A percentile compares a stretch with the other conserved stretches of the same genome.
These are phyloP conservation scores for Diutina mesorugosa DNA, from an alignment of 1,139 yeast species.

Conservation along the genomic window DNA sequence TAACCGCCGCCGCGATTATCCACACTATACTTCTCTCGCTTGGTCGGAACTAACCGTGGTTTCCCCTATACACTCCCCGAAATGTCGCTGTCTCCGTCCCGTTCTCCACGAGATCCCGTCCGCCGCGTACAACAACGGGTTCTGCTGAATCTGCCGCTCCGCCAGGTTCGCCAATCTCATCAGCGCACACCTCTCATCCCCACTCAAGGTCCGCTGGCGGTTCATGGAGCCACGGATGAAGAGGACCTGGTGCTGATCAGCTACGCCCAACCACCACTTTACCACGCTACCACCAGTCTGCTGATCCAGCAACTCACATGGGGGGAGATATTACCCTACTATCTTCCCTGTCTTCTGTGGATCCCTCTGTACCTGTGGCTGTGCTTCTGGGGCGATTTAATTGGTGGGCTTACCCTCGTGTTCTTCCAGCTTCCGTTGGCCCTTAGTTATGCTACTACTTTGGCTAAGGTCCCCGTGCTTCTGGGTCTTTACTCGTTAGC, in stretches of 20 bases:
- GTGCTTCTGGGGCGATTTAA: slow-evolving; percentile 56
- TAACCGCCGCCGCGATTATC: neutral
- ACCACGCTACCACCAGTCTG: neutral
- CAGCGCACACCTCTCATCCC: neutral
- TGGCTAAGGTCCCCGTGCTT: slow-evolving; percentile 83
- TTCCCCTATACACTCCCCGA: neutral
- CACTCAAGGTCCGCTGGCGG: neutral
- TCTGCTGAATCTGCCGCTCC: neutral
- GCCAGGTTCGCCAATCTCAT: neutral
- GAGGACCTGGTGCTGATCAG: neutral
- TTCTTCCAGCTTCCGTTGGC: slow-evolving; percentile 88
- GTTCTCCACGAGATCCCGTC: neutral
- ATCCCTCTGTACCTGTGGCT: slow-evolving; percentile 41
- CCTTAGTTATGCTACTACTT: slow-evolving; percentile 76
- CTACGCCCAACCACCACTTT: neutral
- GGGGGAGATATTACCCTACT: slow-evolving; percentile 35
- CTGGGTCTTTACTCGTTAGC: slow-evolving; percentile 79
- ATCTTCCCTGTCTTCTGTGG: slow-evolving; percentile 79
- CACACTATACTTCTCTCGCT: neutral
- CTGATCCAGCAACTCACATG: neutral
- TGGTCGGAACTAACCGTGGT: neutral
- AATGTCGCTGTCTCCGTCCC: neutral
- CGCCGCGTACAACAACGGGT: neutral
- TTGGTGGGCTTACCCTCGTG: slow-evolving; percentile 82
- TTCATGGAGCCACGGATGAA: neutral